Conservation (phyloP, 2,329 filamentous ascomycete species). For the Chaetomiaceae sp. region DNA sequence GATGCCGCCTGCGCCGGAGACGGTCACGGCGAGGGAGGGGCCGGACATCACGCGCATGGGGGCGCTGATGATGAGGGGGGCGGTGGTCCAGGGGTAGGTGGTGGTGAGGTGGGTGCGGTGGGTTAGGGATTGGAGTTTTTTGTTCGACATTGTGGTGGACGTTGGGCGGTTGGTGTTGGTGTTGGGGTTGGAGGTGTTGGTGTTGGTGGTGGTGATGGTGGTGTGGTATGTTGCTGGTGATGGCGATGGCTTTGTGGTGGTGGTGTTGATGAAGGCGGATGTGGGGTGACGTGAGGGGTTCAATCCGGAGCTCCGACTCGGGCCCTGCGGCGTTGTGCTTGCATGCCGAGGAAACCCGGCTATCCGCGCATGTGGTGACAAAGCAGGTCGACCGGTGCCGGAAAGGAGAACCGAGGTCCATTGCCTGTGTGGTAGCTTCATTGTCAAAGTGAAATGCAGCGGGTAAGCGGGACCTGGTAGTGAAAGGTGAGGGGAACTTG, state of each 20-base stretch:
- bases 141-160: neutral
- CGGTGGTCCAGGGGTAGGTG: slow-evolving; percentile 48
- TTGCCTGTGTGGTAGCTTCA: neutral
- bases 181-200: neutral
- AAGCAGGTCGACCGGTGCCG: neutral
- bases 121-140: slow-evolving; percentile 7
- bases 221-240: no score
- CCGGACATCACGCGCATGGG: slow-evolving; percentile 65
- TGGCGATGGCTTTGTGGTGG: no score
- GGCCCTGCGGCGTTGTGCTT: no score
- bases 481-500: no score
- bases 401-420: neutral
- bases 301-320: no score
- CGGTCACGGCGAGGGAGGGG: slow-evolving; percentile 52
- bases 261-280: no score
- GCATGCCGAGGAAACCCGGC: no score
- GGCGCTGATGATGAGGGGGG: slow-evolving; percentile 56
- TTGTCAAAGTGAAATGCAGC: neutral
- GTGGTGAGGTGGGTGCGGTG: slow-evolving; percentile 3
- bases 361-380: neutral
- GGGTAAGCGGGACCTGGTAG: no score
- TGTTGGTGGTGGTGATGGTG: neutral
- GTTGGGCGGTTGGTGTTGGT: neutral
- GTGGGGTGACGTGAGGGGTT: neutral
- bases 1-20: slow-evolving; percentile 68